Evolutionary conservation across 306 rosid genomes (phyloP), one percentile per base, ranked within the genome.

Genomic region (Erythrophleum fordii): DNA sequence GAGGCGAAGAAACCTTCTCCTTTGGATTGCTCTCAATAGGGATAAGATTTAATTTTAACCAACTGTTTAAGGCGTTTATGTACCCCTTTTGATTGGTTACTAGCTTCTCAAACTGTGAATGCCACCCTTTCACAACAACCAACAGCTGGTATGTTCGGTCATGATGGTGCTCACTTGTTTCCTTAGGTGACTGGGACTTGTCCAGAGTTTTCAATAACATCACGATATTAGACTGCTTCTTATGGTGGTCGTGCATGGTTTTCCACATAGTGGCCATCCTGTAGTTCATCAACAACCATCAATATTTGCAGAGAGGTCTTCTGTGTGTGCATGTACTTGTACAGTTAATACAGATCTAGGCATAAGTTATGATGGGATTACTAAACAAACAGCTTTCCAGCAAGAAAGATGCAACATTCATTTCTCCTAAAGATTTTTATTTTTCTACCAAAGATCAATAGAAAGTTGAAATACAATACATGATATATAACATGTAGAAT

Each of bases 1-100:
- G 97, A 14, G 99, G 99, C 6, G 98, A 92, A 70, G 98, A 96
- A 83, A 96, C 97, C 79, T 90, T 93, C 85, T 93, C 99, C 88
- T 80, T 96, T 74, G 93, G 74, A 84, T 77, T 96, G 90, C 96
- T 96, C 77, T 96, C 99, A 39, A 91, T 89, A 49, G 99, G 99
- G 82, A 90, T 81, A 67, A 96, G 93, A 83, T 93, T 96, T 77
- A 87, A 84, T 75, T 86, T 93, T 75, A 96, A 80, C 99, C 99
- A 96, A 62, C 23, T 70, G 83, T 69, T 90, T 22, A 96, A 84
- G 25, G 93, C 83, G 80, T 84, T 92, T 37, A 91, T 76, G 88
- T 96, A 96, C 22, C 70, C 90, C 85, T 90, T 96, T 64, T 93
- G 98, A 80, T 88, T 85, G 79, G 11, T 72, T 67, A 92, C 89